Conservation (phyloP, 1,284 basidiomycete genomes). For the Boletellus dicymbophilus region DNA sequence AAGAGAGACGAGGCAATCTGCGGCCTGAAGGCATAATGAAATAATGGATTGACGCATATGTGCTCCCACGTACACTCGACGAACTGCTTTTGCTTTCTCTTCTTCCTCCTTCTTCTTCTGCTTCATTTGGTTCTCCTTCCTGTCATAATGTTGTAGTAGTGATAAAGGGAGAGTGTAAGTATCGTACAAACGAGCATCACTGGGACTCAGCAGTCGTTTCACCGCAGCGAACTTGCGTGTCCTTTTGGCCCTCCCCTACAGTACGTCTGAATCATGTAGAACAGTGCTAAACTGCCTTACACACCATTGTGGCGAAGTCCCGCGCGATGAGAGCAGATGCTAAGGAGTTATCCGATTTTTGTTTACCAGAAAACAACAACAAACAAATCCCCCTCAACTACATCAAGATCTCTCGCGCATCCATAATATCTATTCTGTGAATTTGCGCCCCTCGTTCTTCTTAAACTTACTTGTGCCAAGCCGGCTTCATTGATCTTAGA, state of each 20-base stretch:
- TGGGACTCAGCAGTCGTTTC: conserved; percentile 95
- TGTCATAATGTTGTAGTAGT: conserved; percentile 28
- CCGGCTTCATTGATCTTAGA: too few relatives aligned
- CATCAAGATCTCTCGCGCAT: too few relatives aligned
- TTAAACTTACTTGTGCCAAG: too few relatives aligned
- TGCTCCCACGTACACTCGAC: conserved; percentile 58
- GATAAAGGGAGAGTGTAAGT: conserved; percentile 12
- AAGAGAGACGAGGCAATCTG: conserved; percentile 91
- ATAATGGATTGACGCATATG: conserved; percentile 5
- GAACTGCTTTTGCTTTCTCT: conserved; percentile 70
- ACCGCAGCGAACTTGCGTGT: conserved; percentile 95
- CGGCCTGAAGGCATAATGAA: conserved; percentile 47
- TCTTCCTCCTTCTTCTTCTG: conserved; percentile 78
- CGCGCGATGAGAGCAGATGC: background rate
- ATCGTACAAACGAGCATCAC: conserved; percentile 88
- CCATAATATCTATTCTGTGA: too few relatives aligned
- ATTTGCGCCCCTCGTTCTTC: too few relatives aligned
- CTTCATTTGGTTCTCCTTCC: conserved; percentile 82
- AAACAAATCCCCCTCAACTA: too few relatives aligned
- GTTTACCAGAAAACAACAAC: too few relatives aligned
- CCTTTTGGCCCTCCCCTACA: conserved; percentile 90
- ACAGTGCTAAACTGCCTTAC: background rate
- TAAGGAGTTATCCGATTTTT: too few relatives aligned
- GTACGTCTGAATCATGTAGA: background rate
- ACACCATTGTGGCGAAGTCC: background rate